These are phyloP conservation scores for Brasenia schreberi DNA, from an alignment of 164 flowering plant genomes.

Conservation along the genomic window DNA sequence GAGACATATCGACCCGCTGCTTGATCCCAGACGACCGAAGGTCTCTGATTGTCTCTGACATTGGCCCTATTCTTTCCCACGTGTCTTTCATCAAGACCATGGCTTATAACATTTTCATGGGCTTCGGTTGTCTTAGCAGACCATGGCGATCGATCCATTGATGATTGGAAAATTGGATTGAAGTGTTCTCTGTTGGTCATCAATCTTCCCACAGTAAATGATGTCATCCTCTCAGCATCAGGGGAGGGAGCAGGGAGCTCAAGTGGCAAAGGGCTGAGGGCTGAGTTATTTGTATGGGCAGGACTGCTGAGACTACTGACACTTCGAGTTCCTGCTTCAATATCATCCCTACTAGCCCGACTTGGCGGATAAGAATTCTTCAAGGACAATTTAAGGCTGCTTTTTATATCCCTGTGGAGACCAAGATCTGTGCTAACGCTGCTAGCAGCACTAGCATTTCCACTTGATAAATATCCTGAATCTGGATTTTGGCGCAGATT, in stretches of 20 bases:
- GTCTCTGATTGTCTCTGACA: constrained; percentile 58
- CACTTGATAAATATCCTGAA: constrained; percentile 65
- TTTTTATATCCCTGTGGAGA: constrained; percentile 45
- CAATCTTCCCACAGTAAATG: constrained; percentile 19
- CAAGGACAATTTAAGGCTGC: constrained; percentile 25
- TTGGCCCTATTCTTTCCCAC: constrained; percentile 31
- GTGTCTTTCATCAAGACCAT: constrained; percentile 32
- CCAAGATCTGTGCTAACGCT: constrained; percentile 62
- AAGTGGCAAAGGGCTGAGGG: constrained; percentile 70
- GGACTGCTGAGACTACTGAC: constrained; percentile 90
- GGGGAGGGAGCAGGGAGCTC: constrained; percentile 24
- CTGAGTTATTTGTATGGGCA: constrained; percentile 60
- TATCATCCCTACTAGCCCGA: constrained; percentile 73
- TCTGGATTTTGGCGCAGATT: constrained; percentile 41
- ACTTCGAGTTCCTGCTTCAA: constrained; percentile 78
- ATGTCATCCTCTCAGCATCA: constrained; percentile 20
- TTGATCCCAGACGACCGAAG: constrained; percentile 95
- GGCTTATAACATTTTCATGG: constrained; percentile 41
- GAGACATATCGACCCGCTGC: constrained; percentile 92
- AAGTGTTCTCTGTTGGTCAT: constrained; percentile 11
- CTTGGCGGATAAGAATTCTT: constrained; percentile 63
- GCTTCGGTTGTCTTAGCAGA: constrained; percentile 14
- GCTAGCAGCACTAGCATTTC: constrained; percentile 62
- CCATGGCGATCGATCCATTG: constrained; percentile 3
- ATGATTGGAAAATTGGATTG: constrained; percentile 19